Evolutionary conservation across 495 filamentous ascomycete species (phyloP).

Genomic region (Friedmanniomyces simplex): DNA sequence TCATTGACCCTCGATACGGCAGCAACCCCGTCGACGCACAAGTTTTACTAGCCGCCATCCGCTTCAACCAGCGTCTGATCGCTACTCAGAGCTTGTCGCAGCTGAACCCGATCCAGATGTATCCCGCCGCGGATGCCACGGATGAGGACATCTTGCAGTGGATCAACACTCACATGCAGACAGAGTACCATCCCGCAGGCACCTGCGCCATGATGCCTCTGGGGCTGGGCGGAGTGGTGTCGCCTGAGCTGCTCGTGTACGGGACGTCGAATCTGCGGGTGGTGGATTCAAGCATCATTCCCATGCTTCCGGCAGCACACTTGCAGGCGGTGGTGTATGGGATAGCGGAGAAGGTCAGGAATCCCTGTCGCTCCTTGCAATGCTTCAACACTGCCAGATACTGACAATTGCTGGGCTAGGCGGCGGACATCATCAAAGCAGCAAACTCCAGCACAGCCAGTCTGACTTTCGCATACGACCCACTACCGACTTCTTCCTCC

Average conservation of each 20-base stretch:
- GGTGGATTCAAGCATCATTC: constrained; percentile 29
- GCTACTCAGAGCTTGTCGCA: constrained; percentile 28
- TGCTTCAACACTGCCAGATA: background rate
- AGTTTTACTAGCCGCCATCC: constrained; percentile 32
- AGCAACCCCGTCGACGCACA: constrained; percentile 36
- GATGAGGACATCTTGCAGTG: constrained; percentile 14
- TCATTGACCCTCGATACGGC: constrained; percentile 27
- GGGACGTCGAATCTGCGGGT: constrained; percentile 43
- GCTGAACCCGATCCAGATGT: constrained; percentile 25
- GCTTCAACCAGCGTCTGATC: constrained; percentile 31
- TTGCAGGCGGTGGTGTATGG: constrained; percentile 42
- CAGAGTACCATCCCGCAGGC: constrained; percentile 34
- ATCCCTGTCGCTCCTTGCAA: background rate
- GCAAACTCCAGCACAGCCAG: background rate
- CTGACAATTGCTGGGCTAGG: constrained; percentile 4
- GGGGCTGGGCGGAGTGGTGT: constrained; percentile 40
- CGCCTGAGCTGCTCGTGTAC: constrained; percentile 39
- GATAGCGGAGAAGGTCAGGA: constrained; percentile 36
- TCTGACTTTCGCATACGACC: background rate
- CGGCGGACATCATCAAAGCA: constrained; percentile 18
- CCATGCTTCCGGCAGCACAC: constrained; percentile 40
- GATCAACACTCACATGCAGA: constrained; percentile 12
- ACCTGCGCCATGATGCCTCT: constrained; percentile 43
- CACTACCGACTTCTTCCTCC: background rate
- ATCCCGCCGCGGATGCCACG: constrained; percentile 15